Conservation (phyloP, 1,139 yeast species). For the Arxiozyma bovina region DNA sequence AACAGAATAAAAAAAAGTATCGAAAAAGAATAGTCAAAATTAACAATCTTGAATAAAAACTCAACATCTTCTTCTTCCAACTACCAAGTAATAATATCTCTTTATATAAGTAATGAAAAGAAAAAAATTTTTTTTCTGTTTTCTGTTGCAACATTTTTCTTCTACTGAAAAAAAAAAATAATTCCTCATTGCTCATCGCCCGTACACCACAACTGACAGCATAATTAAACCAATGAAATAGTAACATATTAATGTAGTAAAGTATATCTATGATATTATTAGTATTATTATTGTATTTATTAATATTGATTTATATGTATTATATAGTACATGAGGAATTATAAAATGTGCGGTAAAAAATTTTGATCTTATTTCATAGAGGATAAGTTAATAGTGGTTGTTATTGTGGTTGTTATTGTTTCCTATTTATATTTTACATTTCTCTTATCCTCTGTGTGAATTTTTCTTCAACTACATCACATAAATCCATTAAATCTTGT, state of each 20-base stretch:
- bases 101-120: neutral
- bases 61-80: neutral
- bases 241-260: neutral
- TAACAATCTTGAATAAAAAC: neutral
- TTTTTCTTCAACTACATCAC: constrained; percentile 72
- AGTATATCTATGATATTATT: too few species aligned
- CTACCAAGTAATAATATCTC: neutral
- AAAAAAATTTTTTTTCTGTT: constrained; percentile 4
- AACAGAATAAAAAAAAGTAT: neutral
- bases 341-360: too few species aligned
- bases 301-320: neutral
- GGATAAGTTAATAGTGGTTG: too few species aligned
- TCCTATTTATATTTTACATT: constrained; percentile 8
- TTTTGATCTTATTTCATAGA: too few species aligned
- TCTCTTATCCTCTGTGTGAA: constrained; percentile 58
- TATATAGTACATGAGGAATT: too few species aligned
- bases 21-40: neutral
- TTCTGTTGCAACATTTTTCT: neutral
- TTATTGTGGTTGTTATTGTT: too few species aligned
- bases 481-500: constrained; percentile 73
- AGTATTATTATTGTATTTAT: too few species aligned
- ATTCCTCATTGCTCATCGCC: neutral
- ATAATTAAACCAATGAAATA: neutral
- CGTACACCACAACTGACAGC: neutral
- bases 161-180: too few species aligned